Base-by-base conservation (phyloP, 306 rosid species). In the Cucurbita argyrosperma region DNA sequence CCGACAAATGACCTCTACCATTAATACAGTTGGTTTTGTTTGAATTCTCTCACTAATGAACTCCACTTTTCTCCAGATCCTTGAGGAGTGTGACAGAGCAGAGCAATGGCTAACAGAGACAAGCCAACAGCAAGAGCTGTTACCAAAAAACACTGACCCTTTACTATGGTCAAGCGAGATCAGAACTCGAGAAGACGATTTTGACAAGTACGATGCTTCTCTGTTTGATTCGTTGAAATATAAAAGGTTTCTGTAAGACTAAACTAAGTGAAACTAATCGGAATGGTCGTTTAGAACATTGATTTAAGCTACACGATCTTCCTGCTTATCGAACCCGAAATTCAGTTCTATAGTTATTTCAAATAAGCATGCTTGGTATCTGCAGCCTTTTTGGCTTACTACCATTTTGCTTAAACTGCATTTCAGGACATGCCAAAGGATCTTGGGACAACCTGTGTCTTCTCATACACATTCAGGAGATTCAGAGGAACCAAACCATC, bases 101-200 rank as follows among this genome's bases (percentile, higher is more conserved):
- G 89, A 91, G 79, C 88, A 85, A 72, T 95, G 97, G 97, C 81
- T 91, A n/a, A 55, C 23, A 42, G 96, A 91, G 81, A 89, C 76
- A 78, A 78, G 62, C 78, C 87, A 88, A 67, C 82, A 79, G 74
- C 99, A 95, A 79, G 86, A 85, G 18, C 81, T 84, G 6, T n/a
- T 78, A 79, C 89, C 96, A 7, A 91, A 86, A 85, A 80, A 88
- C 76, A 12, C 52, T 8, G 92, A 89, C 82, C 97, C 91, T 16
- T 56, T 87, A 38, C 71, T 84, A 51, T 87, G 88, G 91, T 80
- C 88, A 45, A 79, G 81, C 66, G 89, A 91, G 76, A 88, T 95
- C 82, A 81, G 38, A 81, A 79, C 75, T 81, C 85, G 71, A 87
- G 75, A 56, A 39, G 85, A 85, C 69, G 84, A 91, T 65, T 85